Conservation (phyloP, 2,329 filamentous ascomycete species). For the Lomentospora prolificans region DNA sequence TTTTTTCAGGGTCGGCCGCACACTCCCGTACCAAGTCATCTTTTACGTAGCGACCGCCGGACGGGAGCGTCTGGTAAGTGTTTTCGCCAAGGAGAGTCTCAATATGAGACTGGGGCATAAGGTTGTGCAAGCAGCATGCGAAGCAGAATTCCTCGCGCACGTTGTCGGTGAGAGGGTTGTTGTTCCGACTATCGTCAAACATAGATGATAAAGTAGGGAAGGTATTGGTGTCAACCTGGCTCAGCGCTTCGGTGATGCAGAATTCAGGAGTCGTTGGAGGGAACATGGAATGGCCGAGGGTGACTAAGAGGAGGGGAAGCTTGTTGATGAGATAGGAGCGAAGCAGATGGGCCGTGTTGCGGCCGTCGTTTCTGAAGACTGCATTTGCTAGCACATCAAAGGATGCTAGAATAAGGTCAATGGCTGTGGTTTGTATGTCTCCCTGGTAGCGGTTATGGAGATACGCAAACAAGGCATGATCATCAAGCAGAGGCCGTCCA, state of each 20-base stretch:
- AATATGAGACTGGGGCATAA: slow-evolving; percentile 72
- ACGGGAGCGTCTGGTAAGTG: slow-evolving; percentile 68
- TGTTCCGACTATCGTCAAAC: slow-evolving; percentile 49
- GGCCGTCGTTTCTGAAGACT: slow-evolving; percentile 55
- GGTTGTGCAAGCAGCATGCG: slow-evolving; percentile 75
- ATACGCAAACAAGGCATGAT: slow-evolving; percentile 67
- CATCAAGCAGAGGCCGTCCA: slow-evolving; percentile 74
- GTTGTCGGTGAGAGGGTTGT: slow-evolving; percentile 47
- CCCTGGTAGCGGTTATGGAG: slow-evolving; percentile 80
- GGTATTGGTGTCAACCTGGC: slow-evolving; percentile 71
- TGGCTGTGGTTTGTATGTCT: slow-evolving; percentile 65
- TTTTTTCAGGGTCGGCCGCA: slow-evolving; percentile 61
- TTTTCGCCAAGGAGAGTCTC: slow-evolving; percentile 75
- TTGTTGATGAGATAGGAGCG: slow-evolving; percentile 78
- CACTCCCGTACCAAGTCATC: slow-evolving; percentile 72
- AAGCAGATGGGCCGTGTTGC: slow-evolving; percentile 57
- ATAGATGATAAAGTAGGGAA: slow-evolving; percentile 53
- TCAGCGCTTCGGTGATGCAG: slow-evolving; percentile 60
- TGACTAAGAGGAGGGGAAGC: slow-evolving; percentile 43
- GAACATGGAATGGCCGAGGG: slow-evolving; percentile 53
- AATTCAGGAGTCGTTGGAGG: slow-evolving; percentile 67
- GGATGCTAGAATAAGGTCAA: slow-evolving; percentile 76
- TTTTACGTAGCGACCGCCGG: slow-evolving; percentile 65
- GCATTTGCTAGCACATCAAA: slow-evolving; percentile 87
- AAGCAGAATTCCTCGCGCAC: slow-evolving; percentile 71